Evolutionary conservation across 2,329 filamentous ascomycete genomes (phyloP).

Genomic region (Cryphonectria japonica): DNA sequence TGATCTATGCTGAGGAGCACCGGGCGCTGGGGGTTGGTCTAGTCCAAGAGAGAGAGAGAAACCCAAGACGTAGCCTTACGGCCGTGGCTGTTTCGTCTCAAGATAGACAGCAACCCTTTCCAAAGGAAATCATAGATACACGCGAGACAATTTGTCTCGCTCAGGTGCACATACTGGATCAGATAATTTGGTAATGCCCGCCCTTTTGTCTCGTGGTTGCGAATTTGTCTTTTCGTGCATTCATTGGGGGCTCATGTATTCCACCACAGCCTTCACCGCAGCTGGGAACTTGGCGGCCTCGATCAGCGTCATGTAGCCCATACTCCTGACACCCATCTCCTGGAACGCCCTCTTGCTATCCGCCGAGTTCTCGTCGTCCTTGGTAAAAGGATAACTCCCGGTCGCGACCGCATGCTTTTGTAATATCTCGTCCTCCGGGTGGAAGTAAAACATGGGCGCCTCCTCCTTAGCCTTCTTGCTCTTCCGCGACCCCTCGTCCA

Average conservation of each 20-base stretch:
- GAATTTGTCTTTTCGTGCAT: constrained; percentile 15
- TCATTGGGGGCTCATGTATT: constrained; percentile 68
- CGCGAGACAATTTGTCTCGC: not conserved
- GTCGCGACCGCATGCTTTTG: constrained; percentile 73
- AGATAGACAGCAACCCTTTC: not conserved
- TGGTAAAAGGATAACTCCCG: constrained; percentile 77
- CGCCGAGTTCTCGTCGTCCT: constrained; percentile 77
- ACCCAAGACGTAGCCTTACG: not conserved
- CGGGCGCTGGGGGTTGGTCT: not conserved
- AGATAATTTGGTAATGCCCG: not conserved
- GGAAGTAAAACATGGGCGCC: constrained; percentile 81
- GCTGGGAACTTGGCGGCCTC: constrained; percentile 76
- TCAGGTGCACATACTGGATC: not conserved
- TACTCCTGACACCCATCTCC: constrained; percentile 84
- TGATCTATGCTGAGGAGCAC: constrained; percentile 2
- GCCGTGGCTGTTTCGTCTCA: not conserved
- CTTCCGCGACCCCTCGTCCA: constrained; percentile 72
- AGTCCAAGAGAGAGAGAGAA: constrained; percentile 1
- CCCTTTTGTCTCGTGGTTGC: not conserved
- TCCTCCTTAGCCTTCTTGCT: constrained; percentile 65
- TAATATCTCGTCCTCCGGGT: constrained; percentile 91
- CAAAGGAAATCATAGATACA: not conserved
- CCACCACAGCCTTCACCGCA: constrained; percentile 74
- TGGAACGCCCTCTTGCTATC: constrained; percentile 96
- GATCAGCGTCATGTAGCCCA: constrained; percentile 84